Base-by-base conservation (phyloP, 805 yeast species). In the Diddensiella santjacobensis region DNA sequence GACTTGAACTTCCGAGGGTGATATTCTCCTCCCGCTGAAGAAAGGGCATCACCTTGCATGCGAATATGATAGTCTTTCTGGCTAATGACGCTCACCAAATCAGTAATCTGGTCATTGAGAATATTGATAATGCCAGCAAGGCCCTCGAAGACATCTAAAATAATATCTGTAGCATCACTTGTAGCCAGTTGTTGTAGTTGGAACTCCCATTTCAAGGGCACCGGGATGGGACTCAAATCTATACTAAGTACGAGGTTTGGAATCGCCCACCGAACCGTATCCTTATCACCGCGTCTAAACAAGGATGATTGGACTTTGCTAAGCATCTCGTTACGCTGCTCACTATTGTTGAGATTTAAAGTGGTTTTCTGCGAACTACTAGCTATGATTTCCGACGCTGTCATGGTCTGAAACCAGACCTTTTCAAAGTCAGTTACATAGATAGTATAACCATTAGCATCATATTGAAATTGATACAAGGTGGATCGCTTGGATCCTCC, bases 41-140 rank as follows among this genome's bases (percentile, higher is more conserved):
- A 37, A 26, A 53, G 17, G 22, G 22, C 35, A 17, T 46, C 47
- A 15, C 35, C 38, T 40, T 51, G 40, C 15, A 40, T 39, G 8
- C 31, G 24, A 6, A 53, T 26, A 43, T 53, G 57, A 29, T 53
- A 53, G 30, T 53, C 57, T 33, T 53, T 53, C 15, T 39, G 37
- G 3, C 37, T 18, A 22, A 53, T 15, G 10, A 40, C 24, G 4
- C 40, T 37, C n/a, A 45, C 45, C 11, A 53, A 45, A n/a, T 35
- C 23, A 1, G 18, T n/a, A 3, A 48, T 36, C 26, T 39, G 45
- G 2, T 40, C 17, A 10, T 20, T 23, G 22, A 53, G 31, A 3
- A 44, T 30, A 5, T 36, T 33, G 22, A 45, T 35, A 8, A 40
- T 50, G 1, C 37, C 36, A 3, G 50, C 4, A 3, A 48, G 35